Evolutionary conservation across 2,329 filamentous ascomycete genomes (phyloP).

Genomic region (Elsinoe batatas): DNA sequence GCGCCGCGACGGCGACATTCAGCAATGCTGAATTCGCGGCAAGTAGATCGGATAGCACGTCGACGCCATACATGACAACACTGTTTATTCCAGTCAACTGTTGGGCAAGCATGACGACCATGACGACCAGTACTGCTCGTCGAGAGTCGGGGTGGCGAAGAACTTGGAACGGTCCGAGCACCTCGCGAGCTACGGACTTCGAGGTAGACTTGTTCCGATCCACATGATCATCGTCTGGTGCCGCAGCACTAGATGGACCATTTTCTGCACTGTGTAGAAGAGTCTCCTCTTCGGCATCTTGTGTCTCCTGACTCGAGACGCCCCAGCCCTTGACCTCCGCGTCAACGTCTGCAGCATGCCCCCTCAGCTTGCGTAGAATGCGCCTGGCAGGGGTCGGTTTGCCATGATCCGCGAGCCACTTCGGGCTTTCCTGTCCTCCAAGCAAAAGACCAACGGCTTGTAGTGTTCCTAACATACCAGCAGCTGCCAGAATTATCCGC

Average conservation of each 20-base stretch:
- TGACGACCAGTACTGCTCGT: constrained; percentile 75
- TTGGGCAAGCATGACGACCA: constrained; percentile 87
- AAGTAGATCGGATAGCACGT: constrained; percentile 70
- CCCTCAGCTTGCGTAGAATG: constrained; percentile 66
- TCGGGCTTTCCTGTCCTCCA: constrained; percentile 72
- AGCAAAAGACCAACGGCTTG: constrained; percentile 63
- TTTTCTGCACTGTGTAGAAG: constrained; percentile 44
- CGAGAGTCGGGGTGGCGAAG: constrained; percentile 60
- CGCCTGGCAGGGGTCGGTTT: constrained; percentile 51
- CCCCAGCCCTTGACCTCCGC: constrained; percentile 55
- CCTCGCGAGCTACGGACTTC: constrained; percentile 21
- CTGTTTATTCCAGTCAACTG: constrained; percentile 90
- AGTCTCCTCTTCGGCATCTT: constrained; percentile 57
- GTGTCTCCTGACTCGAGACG: constrained; percentile 22
- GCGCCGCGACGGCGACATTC: constrained; percentile 74
- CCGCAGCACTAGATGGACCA: constrained; percentile 15
- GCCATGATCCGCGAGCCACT: constrained; percentile 67
- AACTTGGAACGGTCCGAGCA: constrained; percentile 43
- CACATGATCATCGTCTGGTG: constrained; percentile 15
- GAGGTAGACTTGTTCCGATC: constrained; percentile 19
- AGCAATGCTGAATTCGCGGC: constrained; percentile 72
- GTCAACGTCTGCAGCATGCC: constrained; percentile 56
- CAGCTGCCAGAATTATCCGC: constrained; percentile 71
- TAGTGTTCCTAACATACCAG: constrained; percentile 54
- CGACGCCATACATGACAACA: constrained; percentile 97